Percentiles rank a stretch among this genome's conserved stretches.
Evolutionary conservation across 495 filamentous ascomycete species (phyloP).

Genomic region (Corynascus novoguineensis): DNA sequence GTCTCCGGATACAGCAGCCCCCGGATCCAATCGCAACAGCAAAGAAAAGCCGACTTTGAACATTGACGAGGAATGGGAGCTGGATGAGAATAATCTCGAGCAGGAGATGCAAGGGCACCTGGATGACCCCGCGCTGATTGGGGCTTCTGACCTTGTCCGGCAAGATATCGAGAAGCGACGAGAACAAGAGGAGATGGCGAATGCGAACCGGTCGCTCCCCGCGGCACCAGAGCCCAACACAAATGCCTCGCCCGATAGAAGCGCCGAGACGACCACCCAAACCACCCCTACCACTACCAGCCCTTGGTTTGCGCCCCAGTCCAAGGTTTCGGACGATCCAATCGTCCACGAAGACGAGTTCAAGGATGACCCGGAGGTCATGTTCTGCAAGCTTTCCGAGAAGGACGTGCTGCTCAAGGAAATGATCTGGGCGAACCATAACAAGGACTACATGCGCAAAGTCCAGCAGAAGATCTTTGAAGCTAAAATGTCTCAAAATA

Average conservation of each 20-base stretch:
- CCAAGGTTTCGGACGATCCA: slow-evolving; percentile 39
- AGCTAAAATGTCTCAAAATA: slow-evolving; percentile 54
- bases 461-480: slow-evolving; percentile 72
- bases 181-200: slow-evolving; percentile 18
- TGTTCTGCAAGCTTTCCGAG: slow-evolving; percentile 63
- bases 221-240: background rate
- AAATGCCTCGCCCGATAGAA: background rate
- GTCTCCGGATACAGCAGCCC: background rate
- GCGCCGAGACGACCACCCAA: background rate
- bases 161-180: slow-evolving; percentile 26
- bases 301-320: slow-evolving; percentile 6
- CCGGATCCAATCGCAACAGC: background rate
- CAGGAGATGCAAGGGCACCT: slow-evolving; percentile 47
- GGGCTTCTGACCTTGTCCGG: slow-evolving; percentile 33
- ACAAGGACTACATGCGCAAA: slow-evolving; percentile 80
- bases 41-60: slow-evolving; percentile 24
- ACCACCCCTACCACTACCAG: background rate
- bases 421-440: slow-evolving; percentile 86
- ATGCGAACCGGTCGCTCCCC: background rate
- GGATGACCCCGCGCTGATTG: slow-evolving; percentile 41
- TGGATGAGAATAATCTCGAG: slow-evolving; percentile 44
- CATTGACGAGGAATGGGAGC: slow-evolving; percentile 45
- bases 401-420: slow-evolving; percentile 74
- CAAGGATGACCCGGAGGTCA: slow-evolving; percentile 77
- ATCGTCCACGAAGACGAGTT: slow-evolving; percentile 72